A percentile compares a stretch with the other conserved stretches of the same genome.
These are phyloP conservation scores for Paramecium sonneborni DNA, from an alignment of 73 alveolate species.

Conservation along the genomic window DNA sequence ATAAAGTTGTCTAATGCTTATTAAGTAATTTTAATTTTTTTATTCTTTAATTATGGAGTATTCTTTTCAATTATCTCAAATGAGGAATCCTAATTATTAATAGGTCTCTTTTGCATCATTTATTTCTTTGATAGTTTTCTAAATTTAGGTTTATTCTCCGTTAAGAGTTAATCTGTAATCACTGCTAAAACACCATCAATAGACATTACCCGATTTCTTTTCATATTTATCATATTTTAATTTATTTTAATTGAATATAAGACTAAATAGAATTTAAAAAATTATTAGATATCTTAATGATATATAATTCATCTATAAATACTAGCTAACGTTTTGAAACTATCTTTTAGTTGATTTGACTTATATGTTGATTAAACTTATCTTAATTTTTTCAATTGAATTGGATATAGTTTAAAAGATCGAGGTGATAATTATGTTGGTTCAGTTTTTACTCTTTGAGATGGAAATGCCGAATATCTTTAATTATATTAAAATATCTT, in stretches of 20 bases:
- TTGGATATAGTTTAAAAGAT: not conserved
- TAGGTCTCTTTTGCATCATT: not conserved
- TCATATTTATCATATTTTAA: not conserved
- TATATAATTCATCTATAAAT: not conserved
- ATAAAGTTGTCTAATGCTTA: not conserved
- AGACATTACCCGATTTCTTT: constrained; percentile 51
- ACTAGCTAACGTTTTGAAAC: not conserved
- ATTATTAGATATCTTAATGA: not conserved
- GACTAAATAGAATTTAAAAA: not conserved
- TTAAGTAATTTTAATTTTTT: not conserved
- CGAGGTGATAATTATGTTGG: constrained; percentile 18
- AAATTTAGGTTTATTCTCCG: not conserved
- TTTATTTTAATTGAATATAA: not conserved
- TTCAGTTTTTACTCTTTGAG: constrained; percentile 8
- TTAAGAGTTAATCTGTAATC: not conserved
- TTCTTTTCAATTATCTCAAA: not conserved
- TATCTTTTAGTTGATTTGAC: not conserved
- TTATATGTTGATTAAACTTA: not conserved
- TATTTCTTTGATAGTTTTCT: not conserved
- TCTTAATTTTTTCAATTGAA: not conserved
- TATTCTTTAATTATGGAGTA: not conserved
- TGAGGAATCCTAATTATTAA: not conserved
- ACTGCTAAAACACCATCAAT: constrained; percentile 39
- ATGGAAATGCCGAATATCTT: constrained; percentile 32
- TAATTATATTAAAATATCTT: not conserved